phyloP scores from a whole-genome alignment of 2,329 filamentous ascomycete species.

The Tolypocladium cylindrosporum region DNA sequence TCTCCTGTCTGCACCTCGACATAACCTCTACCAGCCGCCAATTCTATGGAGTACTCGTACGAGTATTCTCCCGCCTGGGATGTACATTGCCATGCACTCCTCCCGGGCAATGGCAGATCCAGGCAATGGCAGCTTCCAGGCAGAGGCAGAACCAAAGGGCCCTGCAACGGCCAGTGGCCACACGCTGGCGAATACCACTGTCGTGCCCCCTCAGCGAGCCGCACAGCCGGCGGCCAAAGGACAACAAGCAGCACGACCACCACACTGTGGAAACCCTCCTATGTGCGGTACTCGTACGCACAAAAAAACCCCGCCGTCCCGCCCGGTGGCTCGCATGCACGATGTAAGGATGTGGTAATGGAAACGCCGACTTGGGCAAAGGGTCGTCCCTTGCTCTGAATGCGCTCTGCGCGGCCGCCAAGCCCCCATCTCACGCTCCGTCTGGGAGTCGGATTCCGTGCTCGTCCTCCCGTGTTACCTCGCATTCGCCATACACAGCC shows the following conservation, averaged over 20 bases:
- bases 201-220: neutral
- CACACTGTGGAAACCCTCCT: neutral
- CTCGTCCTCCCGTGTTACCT: neutral
- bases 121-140: neutral
- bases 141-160: neutral
- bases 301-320: neutral
- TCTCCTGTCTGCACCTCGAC: no score
- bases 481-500: neutral
- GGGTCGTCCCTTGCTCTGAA: neutral
- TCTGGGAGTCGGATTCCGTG: neutral
- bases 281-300: no score
- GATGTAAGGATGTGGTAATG: constrained; percentile 7
- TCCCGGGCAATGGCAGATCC: neutral
- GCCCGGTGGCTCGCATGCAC: neutral
- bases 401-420: neutral
- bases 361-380: constrained; percentile 3
- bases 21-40: no score
- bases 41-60: neutral
- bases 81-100: neutral
- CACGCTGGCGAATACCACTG: neutral
- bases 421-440: neutral
- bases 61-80: neutral
- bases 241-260: neutral
- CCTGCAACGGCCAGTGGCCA: neutral
- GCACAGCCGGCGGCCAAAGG: neutral